Evolutionary conservation across 2,329 filamentous ascomycete species (phyloP).

Genomic region (Lojkania enalia): DNA sequence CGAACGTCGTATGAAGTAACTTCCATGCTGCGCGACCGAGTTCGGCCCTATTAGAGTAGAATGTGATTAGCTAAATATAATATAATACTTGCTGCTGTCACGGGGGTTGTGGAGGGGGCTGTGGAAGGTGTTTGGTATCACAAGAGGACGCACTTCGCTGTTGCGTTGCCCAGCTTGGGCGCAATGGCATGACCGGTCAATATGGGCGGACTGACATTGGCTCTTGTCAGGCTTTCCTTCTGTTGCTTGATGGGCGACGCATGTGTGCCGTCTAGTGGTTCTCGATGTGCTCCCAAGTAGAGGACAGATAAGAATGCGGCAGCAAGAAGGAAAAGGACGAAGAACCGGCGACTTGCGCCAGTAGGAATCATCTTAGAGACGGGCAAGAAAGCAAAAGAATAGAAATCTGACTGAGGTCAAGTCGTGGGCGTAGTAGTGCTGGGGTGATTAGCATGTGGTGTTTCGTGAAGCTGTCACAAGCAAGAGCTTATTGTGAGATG

Average conservation of each 20-base stretch:
- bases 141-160: slow-evolving; percentile 59
- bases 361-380: slow-evolving; percentile 31
- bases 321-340: slow-evolving; percentile 55
- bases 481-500: no score
- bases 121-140: slow-evolving; percentile 7
- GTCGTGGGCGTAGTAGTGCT: no score
- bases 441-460: no score
- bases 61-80: slow-evolving; percentile 23
- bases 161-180: slow-evolving; percentile 81
- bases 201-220: slow-evolving; percentile 29
- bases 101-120: slow-evolving; percentile 2
- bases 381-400: neutral
- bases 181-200: slow-evolving; percentile 73
- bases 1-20: slow-evolving; percentile 68
- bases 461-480: no score
- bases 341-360: slow-evolving; percentile 40
- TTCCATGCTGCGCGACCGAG: slow-evolving; percentile 68
- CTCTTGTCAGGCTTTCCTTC: slow-evolving; percentile 14
- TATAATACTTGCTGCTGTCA: slow-evolving; percentile 11
- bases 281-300: slow-evolving; percentile 62
- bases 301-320: slow-evolving; percentile 61
- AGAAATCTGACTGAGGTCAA: no score
- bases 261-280: slow-evolving; percentile 32
- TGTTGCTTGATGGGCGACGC: slow-evolving; percentile 21
- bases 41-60: slow-evolving; percentile 54